A percentile compares a stretch with the other conserved stretches of the same genome.
phyloP scores from a whole-genome alignment of 768 basidiomycete species.

The Infundibulicybe gibba region DNA sequence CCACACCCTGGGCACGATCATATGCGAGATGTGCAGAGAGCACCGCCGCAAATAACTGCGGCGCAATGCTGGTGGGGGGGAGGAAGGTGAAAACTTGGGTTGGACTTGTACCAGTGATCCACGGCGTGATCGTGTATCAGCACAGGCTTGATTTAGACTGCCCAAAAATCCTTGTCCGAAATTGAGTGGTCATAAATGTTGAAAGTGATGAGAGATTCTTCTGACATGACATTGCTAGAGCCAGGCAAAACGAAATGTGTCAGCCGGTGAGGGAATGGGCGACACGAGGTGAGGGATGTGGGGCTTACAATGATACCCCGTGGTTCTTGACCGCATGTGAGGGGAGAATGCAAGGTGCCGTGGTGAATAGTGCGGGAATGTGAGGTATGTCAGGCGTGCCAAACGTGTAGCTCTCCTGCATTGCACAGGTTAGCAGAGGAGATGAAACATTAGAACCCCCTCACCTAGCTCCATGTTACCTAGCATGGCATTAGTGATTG shows the following conservation, averaged over 20 bases:
- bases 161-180: constrained; percentile 85
- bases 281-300: background rate
- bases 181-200: constrained; percentile 87
- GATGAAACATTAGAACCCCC: too few species aligned
- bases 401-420: too few species aligned
- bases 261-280: background rate
- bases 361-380: too few species aligned
- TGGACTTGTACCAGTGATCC: constrained; percentile 92
- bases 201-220: constrained; percentile 77
- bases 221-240: constrained; percentile 88
- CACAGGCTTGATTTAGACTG: constrained; percentile 86
- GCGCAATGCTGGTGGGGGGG: constrained; percentile 10
- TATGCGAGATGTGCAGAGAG: too few species aligned
- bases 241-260: constrained; percentile 14
- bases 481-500: too few species aligned
- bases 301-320: constrained; percentile 92
- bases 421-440: too few species aligned
- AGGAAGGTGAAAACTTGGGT: constrained; percentile 8
- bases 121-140: constrained; percentile 92
- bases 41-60: too few species aligned
- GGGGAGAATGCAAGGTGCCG: too few species aligned
- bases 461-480: too few species aligned
- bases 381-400: too few species aligned
- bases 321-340: constrained; percentile 99
- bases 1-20: too few species aligned